Percentiles rank a stretch among this genome's conserved stretches.
These are phyloP conservation scores for Punctularia strigosozonata DNA, from an alignment of 768 basidiomycete species.

Conservation along the genomic window DNA sequence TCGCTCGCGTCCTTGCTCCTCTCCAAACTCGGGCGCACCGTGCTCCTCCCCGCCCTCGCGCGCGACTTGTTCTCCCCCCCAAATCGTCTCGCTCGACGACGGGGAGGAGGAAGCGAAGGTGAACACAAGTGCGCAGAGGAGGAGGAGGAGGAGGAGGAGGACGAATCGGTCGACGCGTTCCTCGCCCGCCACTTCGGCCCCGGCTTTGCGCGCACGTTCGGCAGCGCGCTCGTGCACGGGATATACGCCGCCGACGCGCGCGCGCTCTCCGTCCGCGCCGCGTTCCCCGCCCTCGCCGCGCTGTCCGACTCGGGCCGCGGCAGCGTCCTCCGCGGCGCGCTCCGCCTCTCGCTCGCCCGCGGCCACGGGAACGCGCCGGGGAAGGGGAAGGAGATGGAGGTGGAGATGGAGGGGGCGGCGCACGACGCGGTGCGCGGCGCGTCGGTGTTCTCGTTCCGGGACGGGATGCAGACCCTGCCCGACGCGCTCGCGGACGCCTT, in stretches of 20 bases:
- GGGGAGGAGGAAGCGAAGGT: too few relatives aligned
- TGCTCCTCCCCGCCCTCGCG: slow-evolving; percentile 45
- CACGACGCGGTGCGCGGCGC: slow-evolving; percentile 36
- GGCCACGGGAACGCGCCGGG: slow-evolving; percentile 2
- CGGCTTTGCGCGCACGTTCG: slow-evolving; percentile 61
- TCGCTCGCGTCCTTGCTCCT: slow-evolving; percentile 25
- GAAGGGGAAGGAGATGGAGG: slow-evolving; percentile 5
- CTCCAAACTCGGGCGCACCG: slow-evolving; percentile 24
- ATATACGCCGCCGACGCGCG: slow-evolving; percentile 86
- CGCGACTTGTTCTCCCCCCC: slow-evolving; percentile 39
- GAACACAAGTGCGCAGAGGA: too few relatives aligned
- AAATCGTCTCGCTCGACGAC: slow-evolving; percentile 10
- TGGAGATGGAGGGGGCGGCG: slow-evolving; percentile 24
- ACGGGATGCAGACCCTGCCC: slow-evolving; percentile 64
- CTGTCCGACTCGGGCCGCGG: slow-evolving; percentile 58
- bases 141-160: slow-evolving; percentile 25
- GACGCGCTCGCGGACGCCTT: slow-evolving; percentile 40
- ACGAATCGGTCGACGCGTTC: slow-evolving; percentile 79
- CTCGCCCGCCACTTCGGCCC: slow-evolving; percentile 63
- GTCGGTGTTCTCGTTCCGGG: slow-evolving; percentile 72
- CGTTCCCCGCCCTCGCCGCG: slow-evolving; percentile 67
- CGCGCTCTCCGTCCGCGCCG: slow-evolving; percentile 58
- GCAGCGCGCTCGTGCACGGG: slow-evolving; percentile 76
- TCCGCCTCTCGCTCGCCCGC: slow-evolving; percentile 16
- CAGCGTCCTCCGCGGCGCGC: slow-evolving; percentile 52